Base-by-base conservation (phyloP, 257 asterid genomes). In the Capsicum pubescens region DNA sequence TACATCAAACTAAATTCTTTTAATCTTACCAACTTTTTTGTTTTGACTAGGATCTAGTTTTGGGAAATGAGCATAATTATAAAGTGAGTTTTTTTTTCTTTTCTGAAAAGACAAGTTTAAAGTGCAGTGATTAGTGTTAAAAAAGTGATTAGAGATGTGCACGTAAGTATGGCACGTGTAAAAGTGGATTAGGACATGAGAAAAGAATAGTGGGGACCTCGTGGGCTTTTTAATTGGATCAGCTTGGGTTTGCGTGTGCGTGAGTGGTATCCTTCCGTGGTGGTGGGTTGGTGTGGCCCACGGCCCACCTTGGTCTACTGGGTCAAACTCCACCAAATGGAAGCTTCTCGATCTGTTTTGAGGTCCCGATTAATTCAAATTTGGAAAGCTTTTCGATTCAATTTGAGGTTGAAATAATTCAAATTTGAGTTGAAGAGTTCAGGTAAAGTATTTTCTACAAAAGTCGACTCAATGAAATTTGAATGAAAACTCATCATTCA, bases 101-200 rank as follows among this genome's bases (percentile, higher is more conserved):
- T 42, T 77, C 82, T 77, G 82, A 77, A 77, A 54, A 77, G 64
- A 48, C n/a, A 26, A 14, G 64, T 54, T 77, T 77, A 77, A 77
- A 77, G 48, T 77, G 48, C 42, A 32, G 81, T 54, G 15, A 77
- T 54, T 77, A 52, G 82, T 77, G 48, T 55, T 21, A 2, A 54
- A 74, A 68, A 14, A 1, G 16, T 39, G 55, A 54, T 63, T 8
- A 21, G 61, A 77, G 64, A 26, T 48, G 64, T 52, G 63, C 63
- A 76, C 48, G 81, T 52, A 63, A 52, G 26, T 26, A 52, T 76
- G 46, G 63, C 63, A 77, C 50, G 82, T 77, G 82, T 32, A 32
- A 77, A 67, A 77, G 64, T 77, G 3, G 63, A 77, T 54, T 54
- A 54, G 2, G 72, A 66, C 46, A 32, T 66, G 9, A 26, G n/a